Evolutionary conservation across 495 filamentous ascomycete genomes (phyloP), one percentile per base, ranked within the genome.

Genomic region (Penicillium nucicola): DNA sequence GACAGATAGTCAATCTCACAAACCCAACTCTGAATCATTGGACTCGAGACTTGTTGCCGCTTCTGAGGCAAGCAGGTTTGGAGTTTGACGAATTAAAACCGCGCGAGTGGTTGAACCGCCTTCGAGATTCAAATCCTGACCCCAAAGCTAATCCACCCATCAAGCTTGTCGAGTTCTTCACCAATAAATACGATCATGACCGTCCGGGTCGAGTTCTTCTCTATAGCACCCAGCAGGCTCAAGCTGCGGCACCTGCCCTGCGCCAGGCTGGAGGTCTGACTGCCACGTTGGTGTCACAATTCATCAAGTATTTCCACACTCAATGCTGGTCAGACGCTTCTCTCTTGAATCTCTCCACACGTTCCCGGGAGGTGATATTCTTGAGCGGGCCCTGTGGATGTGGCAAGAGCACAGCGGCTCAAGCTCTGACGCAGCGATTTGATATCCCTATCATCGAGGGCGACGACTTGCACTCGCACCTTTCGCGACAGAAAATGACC

Each of bases 11-110:
- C 11, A 66, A 84, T 44, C 51, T 84, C 18, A 64, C 72, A 8
- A 78, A 82, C 40, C 68, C 71, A 1, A 58, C 60, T 1, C 58
- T 70, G 9, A 79, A 77, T 53, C 66, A 71, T 41, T 83, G 79
- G 78, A 70, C 63, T 0, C 68, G 73, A 2, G 55, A 65, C 34
- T 60, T 84, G 22, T 65, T 84, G 1, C 77, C 80, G 2, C 64
- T 68, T 2, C 64, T 84, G 1, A 62, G 52, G 5, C 41, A 61
- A 5, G 64, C 76, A 5, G 66, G 66, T 0, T 48, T 79, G 17
- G 46, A 66, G 3, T 84, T 83, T 48, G 68, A 77, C n/a, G 51
- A 48, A 1, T 59, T 82, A 1, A 66, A 64, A 14, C 46, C 55
- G 11, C 67, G 74, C 46, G 25, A 28, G 7, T 84, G 80, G 81